These are phyloP conservation scores for Iberis pinnata DNA, from an alignment of 345 rosid genomes.

Conservation along the genomic window DNA sequence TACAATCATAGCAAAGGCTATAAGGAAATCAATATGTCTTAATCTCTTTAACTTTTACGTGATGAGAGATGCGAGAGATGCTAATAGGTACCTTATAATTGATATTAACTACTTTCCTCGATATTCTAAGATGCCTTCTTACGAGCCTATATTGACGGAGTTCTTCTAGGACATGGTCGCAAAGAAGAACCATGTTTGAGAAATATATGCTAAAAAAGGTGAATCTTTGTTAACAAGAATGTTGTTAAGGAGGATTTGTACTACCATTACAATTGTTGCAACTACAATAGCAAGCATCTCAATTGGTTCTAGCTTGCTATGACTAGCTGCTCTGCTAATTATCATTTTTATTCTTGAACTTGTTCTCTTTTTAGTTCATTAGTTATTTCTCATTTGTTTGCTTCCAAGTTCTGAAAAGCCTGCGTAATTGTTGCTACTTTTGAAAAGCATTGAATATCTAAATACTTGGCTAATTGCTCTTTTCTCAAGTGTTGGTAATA, in stretches of 20 bases:
- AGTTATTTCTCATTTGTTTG: constrained; percentile 19
- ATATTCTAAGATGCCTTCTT: constrained; percentile 55
- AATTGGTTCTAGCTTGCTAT: constrained; percentile 13
- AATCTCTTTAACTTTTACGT: constrained; percentile 59
- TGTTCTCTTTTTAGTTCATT: background rate
- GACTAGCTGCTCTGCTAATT: constrained; percentile 31
- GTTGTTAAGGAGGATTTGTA: constrained; percentile 11
- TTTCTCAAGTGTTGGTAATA: constrained; percentile 5
- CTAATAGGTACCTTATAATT: constrained; percentile 41
- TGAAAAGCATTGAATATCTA: constrained; percentile 16
- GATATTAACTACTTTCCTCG: constrained; percentile 75
- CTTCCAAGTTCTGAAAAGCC: constrained; percentile 24
- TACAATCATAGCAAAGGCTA: constrained; percentile 38
- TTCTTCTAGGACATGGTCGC: constrained; percentile 40
- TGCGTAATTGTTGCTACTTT: constrained; percentile 29
- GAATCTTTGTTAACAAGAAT: constrained; percentile 6
- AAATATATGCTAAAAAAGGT: background rate
- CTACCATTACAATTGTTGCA: constrained; percentile 20
- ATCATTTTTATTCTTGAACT: constrained; percentile 29
- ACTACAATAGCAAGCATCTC: constrained; percentile 10
- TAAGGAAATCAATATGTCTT: constrained; percentile 45
- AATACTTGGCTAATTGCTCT: constrained; percentile 15
- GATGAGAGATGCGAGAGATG: constrained; percentile 48
- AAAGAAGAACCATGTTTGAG: constrained; percentile 29
- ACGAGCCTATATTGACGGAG: constrained; percentile 43